phyloP scores from a whole-genome alignment of 2,329 filamentous ascomycete species.

The Sporothrix pseudoabietina region DNA sequence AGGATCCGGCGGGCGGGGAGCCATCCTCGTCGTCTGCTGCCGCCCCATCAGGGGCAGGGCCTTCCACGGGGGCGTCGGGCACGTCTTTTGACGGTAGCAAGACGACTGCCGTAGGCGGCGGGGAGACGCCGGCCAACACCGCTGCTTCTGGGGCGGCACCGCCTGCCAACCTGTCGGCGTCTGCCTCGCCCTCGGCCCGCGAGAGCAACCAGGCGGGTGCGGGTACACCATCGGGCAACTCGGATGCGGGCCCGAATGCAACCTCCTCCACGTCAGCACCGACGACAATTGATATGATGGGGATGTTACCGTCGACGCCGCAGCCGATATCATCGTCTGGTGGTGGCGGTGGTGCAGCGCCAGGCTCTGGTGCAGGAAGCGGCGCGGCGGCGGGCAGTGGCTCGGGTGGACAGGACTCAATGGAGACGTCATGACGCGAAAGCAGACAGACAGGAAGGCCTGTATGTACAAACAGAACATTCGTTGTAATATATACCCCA shows the following conservation, averaged over 20 bases:
- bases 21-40: not conserved
- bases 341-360: not conserved
- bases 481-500: slow-evolving; percentile 11
- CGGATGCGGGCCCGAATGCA: slow-evolving; percentile 9
- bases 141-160: not conserved
- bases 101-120: not conserved
- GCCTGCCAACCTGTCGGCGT: slow-evolving; percentile 24
- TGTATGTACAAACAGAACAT: not conserved
- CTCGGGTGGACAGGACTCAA: slow-evolving; percentile 12
- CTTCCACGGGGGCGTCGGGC: not conserved
- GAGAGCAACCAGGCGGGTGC: slow-evolving; percentile 2
- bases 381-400: not conserved
- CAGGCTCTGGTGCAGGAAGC: not conserved
- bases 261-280: not conserved
- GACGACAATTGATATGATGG: slow-evolving; percentile 32
- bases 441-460: not conserved
- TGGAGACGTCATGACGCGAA: slow-evolving; percentile 26
- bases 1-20: not conserved
- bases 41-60: too few species aligned
- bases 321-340: not conserved
- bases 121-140: not conserved
- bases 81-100: not conserved
- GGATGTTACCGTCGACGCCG: slow-evolving; percentile 33
- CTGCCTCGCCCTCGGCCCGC: slow-evolving; percentile 24
- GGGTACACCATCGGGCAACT: slow-evolving; percentile 13